Evolutionary conservation across 306 rosid genomes (phyloP).

Genomic region (Casuarina glauca): DNA sequence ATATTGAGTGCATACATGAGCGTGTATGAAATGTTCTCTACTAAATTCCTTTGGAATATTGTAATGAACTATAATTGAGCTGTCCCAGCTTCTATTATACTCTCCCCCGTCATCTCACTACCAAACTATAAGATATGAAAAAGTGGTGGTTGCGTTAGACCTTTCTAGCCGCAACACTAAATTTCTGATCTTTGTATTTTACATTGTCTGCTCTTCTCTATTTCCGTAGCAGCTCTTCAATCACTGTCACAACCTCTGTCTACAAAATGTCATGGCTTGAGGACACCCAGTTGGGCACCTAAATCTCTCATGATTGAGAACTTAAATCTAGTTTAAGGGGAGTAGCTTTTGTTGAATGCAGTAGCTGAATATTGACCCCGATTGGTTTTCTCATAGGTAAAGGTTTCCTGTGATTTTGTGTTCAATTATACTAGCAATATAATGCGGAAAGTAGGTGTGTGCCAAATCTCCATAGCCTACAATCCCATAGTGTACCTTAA

Average conservation of each 20-base stretch:
- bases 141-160: conserved; percentile 8
- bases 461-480: background rate
- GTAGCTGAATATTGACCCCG: background rate
- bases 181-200: conserved; percentile 16
- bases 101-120: background rate
- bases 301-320: too few species aligned
- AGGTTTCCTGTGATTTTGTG: conserved; percentile 27
- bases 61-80: conserved; percentile 23
- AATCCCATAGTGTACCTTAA: too few species aligned
- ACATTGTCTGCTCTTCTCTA: conserved; percentile 36
- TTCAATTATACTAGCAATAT: background rate
- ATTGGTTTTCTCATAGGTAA: background rate
- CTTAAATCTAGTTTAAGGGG: too few species aligned
- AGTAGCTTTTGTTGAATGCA: background rate
- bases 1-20: too few species aligned
- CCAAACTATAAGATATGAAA: conserved; percentile 8
- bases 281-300: too few species aligned
- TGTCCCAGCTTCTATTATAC: conserved; percentile 25
- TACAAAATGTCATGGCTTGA: background rate
- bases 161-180: background rate
- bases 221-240: background rate
- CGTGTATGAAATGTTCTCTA: background rate
- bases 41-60: conserved; percentile 13
- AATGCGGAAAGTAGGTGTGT: background rate
- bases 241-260: background rate